These are phyloP conservation scores for Globisporangium parvum DNA, from an alignment of 352 stramenopile species.

Conservation along the genomic window DNA sequence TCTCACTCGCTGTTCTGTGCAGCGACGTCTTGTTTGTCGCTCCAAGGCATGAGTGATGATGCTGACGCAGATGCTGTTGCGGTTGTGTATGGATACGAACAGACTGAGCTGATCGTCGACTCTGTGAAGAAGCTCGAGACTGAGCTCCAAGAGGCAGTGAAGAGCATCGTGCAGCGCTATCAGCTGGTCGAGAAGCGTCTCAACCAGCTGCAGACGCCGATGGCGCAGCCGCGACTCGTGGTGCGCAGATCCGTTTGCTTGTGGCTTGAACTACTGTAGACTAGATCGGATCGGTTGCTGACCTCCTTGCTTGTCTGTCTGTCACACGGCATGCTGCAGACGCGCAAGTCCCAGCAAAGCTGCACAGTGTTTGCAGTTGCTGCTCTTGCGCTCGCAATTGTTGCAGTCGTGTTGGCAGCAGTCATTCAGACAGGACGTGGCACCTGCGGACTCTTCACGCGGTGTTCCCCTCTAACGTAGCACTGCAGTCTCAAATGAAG, in stretches of 20 bases:
- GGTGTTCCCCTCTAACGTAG: conserved; percentile 13
- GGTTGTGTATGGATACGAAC: not conserved
- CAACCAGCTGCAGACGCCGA: conserved; percentile 44
- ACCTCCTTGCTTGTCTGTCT: not conserved
- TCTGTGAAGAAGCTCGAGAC: conserved; percentile 54
- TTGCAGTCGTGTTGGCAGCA: not conserved
- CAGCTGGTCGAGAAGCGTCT: conserved; percentile 56
- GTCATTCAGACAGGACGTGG: too few relatives aligned
- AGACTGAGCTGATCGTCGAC: conserved; percentile 46
- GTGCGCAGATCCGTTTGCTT: conserved; percentile 23
- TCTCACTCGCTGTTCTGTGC: too few relatives aligned
- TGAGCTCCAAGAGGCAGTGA: conserved; percentile 52
- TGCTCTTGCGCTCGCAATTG: not conserved
- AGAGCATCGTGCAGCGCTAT: conserved; percentile 47
- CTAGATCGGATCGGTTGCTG: not conserved
- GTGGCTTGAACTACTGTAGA: not conserved
- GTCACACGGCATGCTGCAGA: conserved; percentile 7
- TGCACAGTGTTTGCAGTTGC: conserved; percentile 11
- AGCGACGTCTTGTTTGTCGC: too few relatives aligned
- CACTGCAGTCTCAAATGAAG: not conserved
- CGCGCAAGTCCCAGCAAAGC: conserved; percentile 22
- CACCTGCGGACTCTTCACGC: not conserved
- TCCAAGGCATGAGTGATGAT: not conserved
- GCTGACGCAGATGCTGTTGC: not conserved
- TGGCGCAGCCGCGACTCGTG: conserved; percentile 31